phyloP scores from a whole-genome alignment of 2,329 filamentous ascomycete genomes.

The Ceratocystis harringtonii region DNA sequence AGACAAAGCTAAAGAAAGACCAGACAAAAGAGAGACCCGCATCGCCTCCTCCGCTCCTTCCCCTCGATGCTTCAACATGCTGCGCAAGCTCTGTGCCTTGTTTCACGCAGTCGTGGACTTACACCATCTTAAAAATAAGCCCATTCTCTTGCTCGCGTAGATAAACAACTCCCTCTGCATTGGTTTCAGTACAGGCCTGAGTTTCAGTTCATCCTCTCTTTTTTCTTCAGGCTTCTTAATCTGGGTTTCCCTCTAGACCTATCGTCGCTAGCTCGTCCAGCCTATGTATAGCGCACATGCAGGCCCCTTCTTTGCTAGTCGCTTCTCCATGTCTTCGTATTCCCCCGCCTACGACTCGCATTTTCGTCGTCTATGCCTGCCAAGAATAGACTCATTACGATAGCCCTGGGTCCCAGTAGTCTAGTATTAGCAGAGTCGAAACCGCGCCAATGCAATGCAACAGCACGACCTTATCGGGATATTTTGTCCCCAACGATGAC shows the following conservation, averaged over 20 bases:
- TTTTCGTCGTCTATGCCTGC: neutral
- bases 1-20: no score
- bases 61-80: neutral
- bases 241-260: neutral
- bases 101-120: neutral
- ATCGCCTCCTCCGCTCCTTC: no score
- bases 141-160: neutral
- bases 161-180: neutral
- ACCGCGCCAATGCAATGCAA: constrained; percentile 1
- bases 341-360: neutral
- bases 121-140: neutral
- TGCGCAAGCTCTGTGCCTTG: neutral
- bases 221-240: neutral
- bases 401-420: neutral
- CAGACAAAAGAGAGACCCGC: no score
- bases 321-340: neutral
- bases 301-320: neutral
- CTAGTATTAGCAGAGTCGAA: neutral
- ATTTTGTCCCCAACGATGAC: neutral
- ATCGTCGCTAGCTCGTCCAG: neutral
- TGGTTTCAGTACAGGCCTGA: neutral
- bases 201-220: constrained; percentile 6
- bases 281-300: neutral
- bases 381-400: neutral
- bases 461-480: neutral